Conservation (phyloP, 2,329 filamentous ascomycete species). For the Colletotrichum trifolii region DNA sequence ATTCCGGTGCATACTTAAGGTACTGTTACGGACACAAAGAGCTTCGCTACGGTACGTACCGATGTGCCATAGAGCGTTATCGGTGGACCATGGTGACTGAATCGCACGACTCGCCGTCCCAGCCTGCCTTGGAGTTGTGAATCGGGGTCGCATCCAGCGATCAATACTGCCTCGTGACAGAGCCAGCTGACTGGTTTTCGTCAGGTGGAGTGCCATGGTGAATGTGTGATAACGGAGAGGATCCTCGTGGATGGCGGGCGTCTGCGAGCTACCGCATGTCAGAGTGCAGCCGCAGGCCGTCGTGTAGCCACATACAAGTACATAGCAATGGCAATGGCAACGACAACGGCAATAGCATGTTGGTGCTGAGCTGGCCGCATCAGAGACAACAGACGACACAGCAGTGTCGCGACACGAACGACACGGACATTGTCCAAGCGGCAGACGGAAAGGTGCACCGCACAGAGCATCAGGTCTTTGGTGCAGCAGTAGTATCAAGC, state of each 20-base stretch:
- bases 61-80: background rate
- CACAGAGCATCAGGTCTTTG: background rate
- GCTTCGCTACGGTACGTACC: slow-evolving; percentile 10
- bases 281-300: too few species aligned
- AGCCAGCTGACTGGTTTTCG: slow-evolving; percentile 1
- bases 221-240: too few species aligned
- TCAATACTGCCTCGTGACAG: slow-evolving; percentile 30
- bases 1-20: too few species aligned
- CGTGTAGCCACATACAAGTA: too few species aligned
- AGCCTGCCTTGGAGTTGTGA: background rate
- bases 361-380: background rate
- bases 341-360: too few species aligned
- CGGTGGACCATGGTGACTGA: too few species aligned
- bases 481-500: too few species aligned
- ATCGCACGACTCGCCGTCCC: slow-evolving; percentile 12
- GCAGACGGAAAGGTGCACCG: background rate
- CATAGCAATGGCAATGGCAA: too few species aligned
- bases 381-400: slow-evolving; percentile 12
- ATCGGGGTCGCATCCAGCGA: slow-evolving; percentile 18
- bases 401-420: background rate
- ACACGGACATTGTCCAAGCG: background rate
- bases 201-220: background rate
- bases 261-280: too few species aligned
- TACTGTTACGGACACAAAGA: too few species aligned
- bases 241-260: too few species aligned